Percentiles rank a stretch among this genome's conserved stretches.
These are phyloP conservation scores for Knoxdaviesia capensis DNA, from an alignment of 2,329 filamentous ascomycete genomes.

Conservation along the genomic window DNA sequence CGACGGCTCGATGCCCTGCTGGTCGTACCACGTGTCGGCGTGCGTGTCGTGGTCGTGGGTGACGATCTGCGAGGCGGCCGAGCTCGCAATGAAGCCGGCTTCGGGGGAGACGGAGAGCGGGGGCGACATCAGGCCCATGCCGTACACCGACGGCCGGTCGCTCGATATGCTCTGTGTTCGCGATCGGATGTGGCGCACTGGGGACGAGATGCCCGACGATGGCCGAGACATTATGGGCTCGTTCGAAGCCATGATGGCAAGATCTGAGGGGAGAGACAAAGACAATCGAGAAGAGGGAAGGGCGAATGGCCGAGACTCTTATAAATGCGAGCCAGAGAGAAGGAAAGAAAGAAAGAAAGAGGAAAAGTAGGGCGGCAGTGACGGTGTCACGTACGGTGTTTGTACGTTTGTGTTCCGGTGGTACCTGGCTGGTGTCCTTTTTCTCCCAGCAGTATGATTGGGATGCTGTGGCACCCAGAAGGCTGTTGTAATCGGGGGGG, in stretches of 20 bases:
- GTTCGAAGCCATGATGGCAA: neutral
- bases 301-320: no score
- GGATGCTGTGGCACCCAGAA: no score
- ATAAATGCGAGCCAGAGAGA: no score
- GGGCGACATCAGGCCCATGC: slow-evolving; percentile 40
- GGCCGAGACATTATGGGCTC: slow-evolving; percentile 12
- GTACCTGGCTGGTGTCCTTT: no score
- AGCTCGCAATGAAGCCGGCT: slow-evolving; percentile 71
- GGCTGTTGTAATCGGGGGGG: no score
- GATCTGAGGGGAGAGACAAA: neutral
- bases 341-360: no score
- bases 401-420: no score
- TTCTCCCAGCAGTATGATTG: no score
- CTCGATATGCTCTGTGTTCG: slow-evolving; percentile 48
- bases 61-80: slow-evolving; percentile 79
- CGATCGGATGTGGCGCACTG: slow-evolving; percentile 17
- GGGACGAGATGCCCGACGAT: slow-evolving; percentile 14
- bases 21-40: slow-evolving; percentile 47
- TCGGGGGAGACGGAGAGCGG: slow-evolving; percentile 51
- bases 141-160: slow-evolving; percentile 43
- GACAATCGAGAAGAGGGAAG: no score
- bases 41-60: slow-evolving; percentile 70
- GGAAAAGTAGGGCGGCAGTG: no score
- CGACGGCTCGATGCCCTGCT: slow-evolving; percentile 43
- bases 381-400: no score